Base-by-base conservation (phyloP, 768 basidiomycete species). In the Psilocybe azurescens region DNA sequence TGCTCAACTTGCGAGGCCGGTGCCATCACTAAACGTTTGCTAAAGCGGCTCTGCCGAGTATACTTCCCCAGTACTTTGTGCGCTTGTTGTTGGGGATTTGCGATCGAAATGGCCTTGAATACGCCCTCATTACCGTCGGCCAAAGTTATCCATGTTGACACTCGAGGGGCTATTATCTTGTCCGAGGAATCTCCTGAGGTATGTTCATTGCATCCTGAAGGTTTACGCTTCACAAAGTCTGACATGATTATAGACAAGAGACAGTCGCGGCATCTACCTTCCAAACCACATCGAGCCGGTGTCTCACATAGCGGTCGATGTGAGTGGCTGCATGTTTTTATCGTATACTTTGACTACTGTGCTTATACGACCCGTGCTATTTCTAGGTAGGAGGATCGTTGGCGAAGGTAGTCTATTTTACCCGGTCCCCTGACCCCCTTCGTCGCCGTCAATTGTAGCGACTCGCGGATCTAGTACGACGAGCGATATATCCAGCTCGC, bases 371-470 rank as follows among this genome's bases (percentile, higher is more conserved):
- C n/a, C 50, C 49, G 62, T 41, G 33, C 32, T 70, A 57, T 62
- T 69, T 62, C 47, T 76, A 98, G 96, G 91, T 99, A 72, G 97
- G 97, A 29, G 97, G 97, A 47, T 97, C 96, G 11, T 80, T 99
- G 13, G 97, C 96, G 63, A 99, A 99, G 76, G 93, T 99, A 55
- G 94, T 97, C 68, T 99, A 98, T 79, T 99, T 99, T 76, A 98
- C 97, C 49, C 91, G 97, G 53, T 95, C 95, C 7, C 89, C 92
- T 3, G 89, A 92, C 90, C 91, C 3, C 90, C 90, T n/a, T 81
- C 87, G 32, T 91, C 93, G 6, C 91, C 93, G 6, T 88, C 90
- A 10, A 71, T 88, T 46, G 79, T 73, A 60, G 87, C 90, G 0
- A 88, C 89, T 11, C 76, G 75, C 20, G 89, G 87, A 14, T 86